phyloP scores from a whole-genome alignment of 2,329 filamentous ascomycete genomes.

The Fusarium buharicum region DNA sequence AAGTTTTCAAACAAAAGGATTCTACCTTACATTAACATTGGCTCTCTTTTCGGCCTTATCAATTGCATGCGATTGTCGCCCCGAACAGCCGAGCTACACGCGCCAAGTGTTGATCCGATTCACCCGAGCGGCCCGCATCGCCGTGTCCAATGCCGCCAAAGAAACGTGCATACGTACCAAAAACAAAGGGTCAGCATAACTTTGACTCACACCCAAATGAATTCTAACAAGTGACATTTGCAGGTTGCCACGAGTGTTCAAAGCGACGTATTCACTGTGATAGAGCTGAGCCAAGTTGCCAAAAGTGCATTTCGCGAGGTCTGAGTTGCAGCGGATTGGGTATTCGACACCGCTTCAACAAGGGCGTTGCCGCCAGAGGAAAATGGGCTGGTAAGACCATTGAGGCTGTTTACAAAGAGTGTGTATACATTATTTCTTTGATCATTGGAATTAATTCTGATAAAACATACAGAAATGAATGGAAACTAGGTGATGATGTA shows the following conservation, averaged over 20 bases:
- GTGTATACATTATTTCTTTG: rapidly evolving
- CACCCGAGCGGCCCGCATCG: background rate
- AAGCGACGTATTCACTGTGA: slow-evolving; percentile 43
- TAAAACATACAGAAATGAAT: background rate
- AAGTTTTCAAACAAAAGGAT: slow-evolving; percentile 5
- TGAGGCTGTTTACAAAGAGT: slow-evolving; percentile 40
- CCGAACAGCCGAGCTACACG: background rate
- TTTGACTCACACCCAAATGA: too few relatives aligned
- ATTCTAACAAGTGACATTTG: rapidly evolving
- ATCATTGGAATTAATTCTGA: background rate
- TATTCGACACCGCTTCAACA: slow-evolving; percentile 42
- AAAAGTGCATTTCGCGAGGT: slow-evolving; percentile 38
- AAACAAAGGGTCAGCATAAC: slow-evolving; percentile 36
- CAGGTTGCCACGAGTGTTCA: slow-evolving; percentile 43
- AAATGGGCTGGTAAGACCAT: slow-evolving; percentile 45
- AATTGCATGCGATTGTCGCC: background rate
- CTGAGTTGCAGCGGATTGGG: slow-evolving; percentile 41
- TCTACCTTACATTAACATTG: too few relatives aligned
- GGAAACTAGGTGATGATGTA: background rate
- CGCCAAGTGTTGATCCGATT: slow-evolving; percentile 18
- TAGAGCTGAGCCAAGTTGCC: slow-evolving; percentile 35
- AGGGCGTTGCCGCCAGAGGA: slow-evolving; percentile 41
- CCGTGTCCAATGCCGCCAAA: slow-evolving; percentile 38
- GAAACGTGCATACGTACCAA: slow-evolving; percentile 43
- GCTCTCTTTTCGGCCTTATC: background rate